phyloP scores from a whole-genome alignment of 1,284 basidiomycete species.

The Spongispora temasekensis region DNA sequence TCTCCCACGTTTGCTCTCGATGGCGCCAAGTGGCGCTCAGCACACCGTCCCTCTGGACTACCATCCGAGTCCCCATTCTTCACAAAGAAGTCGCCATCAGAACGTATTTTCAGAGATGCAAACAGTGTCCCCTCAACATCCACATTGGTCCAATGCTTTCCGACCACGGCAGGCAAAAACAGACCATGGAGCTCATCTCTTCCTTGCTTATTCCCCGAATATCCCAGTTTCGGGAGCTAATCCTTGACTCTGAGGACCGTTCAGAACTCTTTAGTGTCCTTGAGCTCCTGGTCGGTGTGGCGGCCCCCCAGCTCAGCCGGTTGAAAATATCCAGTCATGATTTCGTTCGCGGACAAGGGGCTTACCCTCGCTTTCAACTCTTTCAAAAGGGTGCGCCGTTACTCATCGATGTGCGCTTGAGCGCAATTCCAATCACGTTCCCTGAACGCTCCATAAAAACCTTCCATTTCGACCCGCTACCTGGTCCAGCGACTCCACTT shows the following conservation, averaged over 20 bases:
- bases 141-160: conserved; percentile 33
- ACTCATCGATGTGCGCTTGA: conserved; percentile 31
- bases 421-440: conserved; percentile 35
- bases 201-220: conserved; percentile 32
- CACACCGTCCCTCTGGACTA: conserved; percentile 35
- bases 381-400: conserved; percentile 31
- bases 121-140: conserved; percentile 32
- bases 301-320: conserved; percentile 30
- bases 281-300: conserved; percentile 20
- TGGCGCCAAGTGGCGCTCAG: conserved; percentile 36
- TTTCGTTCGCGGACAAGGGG: conserved; percentile 25
- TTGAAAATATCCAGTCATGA: conserved; percentile 34
- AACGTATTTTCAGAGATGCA: conserved; percentile 32
- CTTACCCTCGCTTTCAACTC: conserved; percentile 31
- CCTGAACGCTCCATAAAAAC: conserved; percentile 25
- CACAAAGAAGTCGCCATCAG: conserved; percentile 31
- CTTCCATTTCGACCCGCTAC: conserved; percentile 34
- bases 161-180: too few relatives aligned
- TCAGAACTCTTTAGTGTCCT: conserved; percentile 30
- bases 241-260: conserved; percentile 34
- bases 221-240: conserved; percentile 33
- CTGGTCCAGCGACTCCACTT: conserved; percentile 30
- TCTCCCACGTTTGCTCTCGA: conserved; percentile 33
- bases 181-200: conserved; percentile 27
- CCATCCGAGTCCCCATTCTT: conserved; percentile 36